These are phyloP conservation scores for Ceratocystis huliohia DNA, from an alignment of 2,329 filamentous ascomycete genomes.

Conservation along the genomic window DNA sequence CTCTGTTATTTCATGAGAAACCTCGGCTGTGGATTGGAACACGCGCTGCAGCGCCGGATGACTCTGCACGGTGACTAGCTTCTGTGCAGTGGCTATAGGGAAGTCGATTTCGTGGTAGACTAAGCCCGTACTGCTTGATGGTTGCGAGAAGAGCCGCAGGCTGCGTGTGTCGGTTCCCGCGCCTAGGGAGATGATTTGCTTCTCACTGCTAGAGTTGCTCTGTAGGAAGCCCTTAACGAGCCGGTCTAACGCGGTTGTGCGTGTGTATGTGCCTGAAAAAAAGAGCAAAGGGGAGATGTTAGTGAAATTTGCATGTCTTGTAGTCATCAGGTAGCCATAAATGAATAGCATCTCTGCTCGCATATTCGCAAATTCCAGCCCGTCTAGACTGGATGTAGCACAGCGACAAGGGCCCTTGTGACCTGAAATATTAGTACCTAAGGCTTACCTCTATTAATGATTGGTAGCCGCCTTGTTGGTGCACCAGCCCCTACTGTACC, in stretches of 20 bases:
- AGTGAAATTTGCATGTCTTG: background rate
- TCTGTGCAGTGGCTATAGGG: slow-evolving; percentile 54
- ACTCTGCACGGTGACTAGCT: slow-evolving; percentile 43
- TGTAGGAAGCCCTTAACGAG: slow-evolving; percentile 62
- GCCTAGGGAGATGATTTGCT: slow-evolving; percentile 82
- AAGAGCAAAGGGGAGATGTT: slow-evolving; percentile 1
- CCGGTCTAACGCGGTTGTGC: slow-evolving; percentile 69
- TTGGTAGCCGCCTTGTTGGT: slow-evolving; percentile 58
- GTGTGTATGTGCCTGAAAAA: slow-evolving; percentile 69
- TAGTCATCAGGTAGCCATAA: background rate
- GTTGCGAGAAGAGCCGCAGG: slow-evolving; percentile 54
- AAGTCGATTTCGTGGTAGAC: slow-evolving; percentile 93
- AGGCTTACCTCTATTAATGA: slow-evolving; percentile 76
- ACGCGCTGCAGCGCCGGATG: slow-evolving; percentile 33
- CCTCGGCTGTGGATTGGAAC: slow-evolving; percentile 27
- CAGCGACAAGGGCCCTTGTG: background rate
- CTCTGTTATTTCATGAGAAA: slow-evolving; percentile 23
- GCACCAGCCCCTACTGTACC: slow-evolving; percentile 28
- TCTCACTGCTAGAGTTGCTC: slow-evolving; percentile 27
- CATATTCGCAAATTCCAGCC: background rate
- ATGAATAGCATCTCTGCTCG: too few relatives aligned
- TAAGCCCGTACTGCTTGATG: slow-evolving; percentile 32
- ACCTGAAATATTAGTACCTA: background rate
- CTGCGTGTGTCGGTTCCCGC: slow-evolving; percentile 87
- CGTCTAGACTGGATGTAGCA: background rate